Evolutionary conservation across 2,329 filamentous ascomycete species (phyloP).

Genomic region (Cercospora citrullina): DNA sequence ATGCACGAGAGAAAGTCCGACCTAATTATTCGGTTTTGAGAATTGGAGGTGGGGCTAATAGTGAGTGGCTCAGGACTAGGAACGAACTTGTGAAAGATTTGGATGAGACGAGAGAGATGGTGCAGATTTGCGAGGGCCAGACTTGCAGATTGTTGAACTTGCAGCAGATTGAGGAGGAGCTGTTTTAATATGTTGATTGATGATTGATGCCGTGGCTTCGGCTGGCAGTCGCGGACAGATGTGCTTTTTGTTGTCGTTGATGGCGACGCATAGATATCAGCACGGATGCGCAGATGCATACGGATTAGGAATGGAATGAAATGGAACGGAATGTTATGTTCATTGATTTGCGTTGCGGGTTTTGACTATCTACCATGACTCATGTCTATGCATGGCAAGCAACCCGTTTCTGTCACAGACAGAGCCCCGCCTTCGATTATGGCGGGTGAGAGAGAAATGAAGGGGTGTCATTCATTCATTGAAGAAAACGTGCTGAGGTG

Average conservation of each 20-base stretch:
- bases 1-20: conserved; percentile 42
- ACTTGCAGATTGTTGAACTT: conserved; percentile 36
- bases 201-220: not conserved
- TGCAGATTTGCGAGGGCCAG: conserved; percentile 51
- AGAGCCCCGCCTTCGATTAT: not conserved
- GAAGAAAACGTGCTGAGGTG: not conserved
- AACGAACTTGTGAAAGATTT: conserved; percentile 51
- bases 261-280: conserved; percentile 1
- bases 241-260: not conserved
- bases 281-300: conserved; percentile 14
- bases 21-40: conserved; percentile 42
- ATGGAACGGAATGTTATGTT: not conserved
- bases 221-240: not conserved
- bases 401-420: not conserved
- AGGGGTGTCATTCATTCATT: not conserved
- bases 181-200: conserved; percentile 24
- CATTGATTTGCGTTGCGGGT: not conserved
- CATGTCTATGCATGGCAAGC: not conserved
- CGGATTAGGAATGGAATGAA: conserved; percentile 4
- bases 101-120: conserved; percentile 44
- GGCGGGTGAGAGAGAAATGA: not conserved
- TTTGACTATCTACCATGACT: not conserved
- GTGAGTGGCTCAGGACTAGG: conserved; percentile 53
- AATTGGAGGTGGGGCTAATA: conserved; percentile 40
- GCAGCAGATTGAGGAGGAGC: conserved; percentile 30